These are phyloP conservation scores for Myochromella boudieri DNA, from an alignment of 768 basidiomycete genomes.

Conservation along the genomic window DNA sequence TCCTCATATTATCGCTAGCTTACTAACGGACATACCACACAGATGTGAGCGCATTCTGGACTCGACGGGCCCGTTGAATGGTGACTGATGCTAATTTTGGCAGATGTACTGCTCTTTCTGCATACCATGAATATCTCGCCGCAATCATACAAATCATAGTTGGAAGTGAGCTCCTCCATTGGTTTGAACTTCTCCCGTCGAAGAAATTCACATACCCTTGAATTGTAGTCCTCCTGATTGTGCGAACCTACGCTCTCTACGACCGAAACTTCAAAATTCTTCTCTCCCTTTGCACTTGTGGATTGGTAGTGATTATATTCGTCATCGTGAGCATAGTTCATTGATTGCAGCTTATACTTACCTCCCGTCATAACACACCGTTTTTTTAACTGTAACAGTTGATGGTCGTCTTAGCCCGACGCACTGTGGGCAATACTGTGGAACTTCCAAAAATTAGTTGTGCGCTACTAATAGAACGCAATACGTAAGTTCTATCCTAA, in stretches of 20 bases:
- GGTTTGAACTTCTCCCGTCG: not conserved
- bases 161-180: constrained; percentile 29
- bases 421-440: not conserved
- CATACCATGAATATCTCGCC: constrained; percentile 30
- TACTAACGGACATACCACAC: not conserved
- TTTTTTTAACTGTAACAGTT: constrained; percentile 22
- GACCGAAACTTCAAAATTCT: constrained; percentile 29
- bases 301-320: constrained; percentile 25
- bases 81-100: not conserved
- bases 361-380: constrained; percentile 8
- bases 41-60: constrained; percentile 13
- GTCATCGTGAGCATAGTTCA: constrained; percentile 20
- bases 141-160: constrained; percentile 36
- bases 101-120: constrained; percentile 25
- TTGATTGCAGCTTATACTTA: too few relatives aligned
- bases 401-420: not conserved
- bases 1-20: not conserved
- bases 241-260: constrained; percentile 43
- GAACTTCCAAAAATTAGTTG: not conserved
- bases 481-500: constrained; percentile 2
- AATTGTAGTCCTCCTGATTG: constrained; percentile 38
- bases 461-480: not conserved
- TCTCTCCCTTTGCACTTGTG: constrained; percentile 22
- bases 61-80: not conserved
- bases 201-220: not conserved